Evolutionary conservation across 257 asterid species (phyloP).

Genomic region (Capsicum rhomboideum): DNA sequence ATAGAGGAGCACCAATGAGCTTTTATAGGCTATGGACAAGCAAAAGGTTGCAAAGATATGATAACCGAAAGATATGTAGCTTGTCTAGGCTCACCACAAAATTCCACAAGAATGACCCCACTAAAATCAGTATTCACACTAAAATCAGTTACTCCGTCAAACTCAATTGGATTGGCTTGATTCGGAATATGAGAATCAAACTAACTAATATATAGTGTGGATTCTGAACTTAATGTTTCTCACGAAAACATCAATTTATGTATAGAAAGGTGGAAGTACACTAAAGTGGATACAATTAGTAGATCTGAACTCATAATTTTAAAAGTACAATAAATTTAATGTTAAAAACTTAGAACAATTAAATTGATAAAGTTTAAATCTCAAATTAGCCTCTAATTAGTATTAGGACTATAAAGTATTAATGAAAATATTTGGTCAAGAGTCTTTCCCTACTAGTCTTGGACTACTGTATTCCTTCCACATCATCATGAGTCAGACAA

Average conservation of each 20-base stretch:
- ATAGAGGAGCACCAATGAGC: background rate
- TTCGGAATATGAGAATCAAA: background rate
- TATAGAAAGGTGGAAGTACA: background rate
- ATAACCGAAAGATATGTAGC: slow-evolving; percentile 30
- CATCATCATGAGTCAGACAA: slow-evolving; percentile 49
- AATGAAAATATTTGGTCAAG: background rate
- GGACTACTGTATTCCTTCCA: slow-evolving; percentile 15
- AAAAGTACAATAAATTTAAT: background rate
- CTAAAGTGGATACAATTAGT: background rate
- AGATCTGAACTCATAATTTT: background rate
- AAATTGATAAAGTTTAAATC: background rate
- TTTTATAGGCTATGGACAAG: slow-evolving; percentile 24
- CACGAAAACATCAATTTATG: background rate
- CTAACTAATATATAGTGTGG: background rate
- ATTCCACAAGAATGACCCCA: slow-evolving; percentile 31
- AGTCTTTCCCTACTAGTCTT: slow-evolving; percentile 5
- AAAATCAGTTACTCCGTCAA: background rate
- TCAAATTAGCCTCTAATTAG: background rate
- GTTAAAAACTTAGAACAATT: background rate
- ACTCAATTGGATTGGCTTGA: background rate
- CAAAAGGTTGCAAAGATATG: slow-evolving; percentile 3
- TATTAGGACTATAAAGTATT: background rate
- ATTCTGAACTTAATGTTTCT: accelerated
- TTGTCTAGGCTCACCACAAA: slow-evolving; percentile 26
- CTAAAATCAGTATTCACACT: slow-evolving; percentile 26